Conservation (phyloP, 345 rosid species). For the Microcos paniculata region DNA sequence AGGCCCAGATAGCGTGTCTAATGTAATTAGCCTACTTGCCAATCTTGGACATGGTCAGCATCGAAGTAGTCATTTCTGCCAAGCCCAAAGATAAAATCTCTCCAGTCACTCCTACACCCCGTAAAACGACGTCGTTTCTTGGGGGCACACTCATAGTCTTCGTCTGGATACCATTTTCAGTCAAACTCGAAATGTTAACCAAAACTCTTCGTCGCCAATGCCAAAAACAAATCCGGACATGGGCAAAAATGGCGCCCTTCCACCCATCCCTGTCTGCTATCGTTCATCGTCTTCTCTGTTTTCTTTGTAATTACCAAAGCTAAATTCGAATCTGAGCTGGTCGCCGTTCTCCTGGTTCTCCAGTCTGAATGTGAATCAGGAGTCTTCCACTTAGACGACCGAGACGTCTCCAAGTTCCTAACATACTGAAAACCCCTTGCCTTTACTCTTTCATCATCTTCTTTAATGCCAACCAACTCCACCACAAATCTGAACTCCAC, state of each 20-base stretch:
- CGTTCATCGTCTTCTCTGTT: conserved; percentile 8
- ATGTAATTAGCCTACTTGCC: too few species aligned
- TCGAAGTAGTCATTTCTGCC: too few species aligned
- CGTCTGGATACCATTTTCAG: background rate
- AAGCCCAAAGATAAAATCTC: too few species aligned
- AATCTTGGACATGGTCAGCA: too few species aligned
- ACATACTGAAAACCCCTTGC: conserved; percentile 65
- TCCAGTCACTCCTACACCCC: too few species aligned
- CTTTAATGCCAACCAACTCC: conserved; percentile 78
- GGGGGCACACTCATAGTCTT: conserved; percentile 3
- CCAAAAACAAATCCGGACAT: background rate
- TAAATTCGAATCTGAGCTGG: conserved; percentile 45
- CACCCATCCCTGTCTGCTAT: conserved; percentile 27
- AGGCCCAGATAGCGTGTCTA: too few species aligned
- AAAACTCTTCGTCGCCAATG: background rate
- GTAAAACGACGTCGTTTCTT: too few species aligned
- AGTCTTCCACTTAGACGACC: conserved; percentile 80
- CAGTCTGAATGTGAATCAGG: conserved; percentile 65
- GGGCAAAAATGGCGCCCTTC: conserved; percentile 33
- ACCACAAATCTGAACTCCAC: conserved; percentile 62
- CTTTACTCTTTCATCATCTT: conserved; percentile 74
- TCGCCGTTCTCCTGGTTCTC: conserved; percentile 57
- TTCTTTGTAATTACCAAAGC: conserved; percentile 15
- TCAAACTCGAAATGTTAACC: background rate
- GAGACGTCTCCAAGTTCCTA: conserved; percentile 69